These are phyloP conservation scores for Leucocoprinus leucothites DNA, from an alignment of 768 basidiomycete genomes.

Conservation along the genomic window DNA sequence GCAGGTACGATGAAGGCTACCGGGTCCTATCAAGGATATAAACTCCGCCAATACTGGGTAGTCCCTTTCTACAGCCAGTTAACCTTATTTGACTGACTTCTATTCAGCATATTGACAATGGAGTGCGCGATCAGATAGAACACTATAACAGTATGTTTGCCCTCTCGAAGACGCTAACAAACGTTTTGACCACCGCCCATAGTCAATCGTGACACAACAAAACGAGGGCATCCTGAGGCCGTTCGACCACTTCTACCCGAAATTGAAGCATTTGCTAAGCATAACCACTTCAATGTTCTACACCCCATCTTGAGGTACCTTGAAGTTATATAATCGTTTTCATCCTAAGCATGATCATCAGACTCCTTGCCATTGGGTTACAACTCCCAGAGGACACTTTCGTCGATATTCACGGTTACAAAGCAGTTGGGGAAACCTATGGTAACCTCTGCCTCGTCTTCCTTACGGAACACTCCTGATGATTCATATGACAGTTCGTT, in stretches of 20 bases:
- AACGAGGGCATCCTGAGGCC: constrained; percentile 44
- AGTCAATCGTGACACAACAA: constrained; percentile 49
- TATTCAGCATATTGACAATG: constrained; percentile 65
- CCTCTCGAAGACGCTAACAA: neutral
- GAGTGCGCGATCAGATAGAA: constrained; percentile 62
- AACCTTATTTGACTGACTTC: too few relatives aligned
- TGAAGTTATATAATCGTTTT: neutral
- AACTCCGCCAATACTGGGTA: constrained; percentile 55
- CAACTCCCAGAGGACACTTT: constrained; percentile 53
- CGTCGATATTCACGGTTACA: constrained; percentile 44
- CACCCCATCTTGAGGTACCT: constrained; percentile 42
- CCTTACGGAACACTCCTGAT: too few relatives aligned
- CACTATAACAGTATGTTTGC: constrained; percentile 52
- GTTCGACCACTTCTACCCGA: constrained; percentile 52
- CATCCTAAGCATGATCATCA: constrained; percentile 14
- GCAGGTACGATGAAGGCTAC: constrained; percentile 35
- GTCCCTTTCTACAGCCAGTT: too few relatives aligned
- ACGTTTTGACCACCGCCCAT: neutral
- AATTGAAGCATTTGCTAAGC: constrained; percentile 44
- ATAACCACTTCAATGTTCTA: constrained; percentile 51
- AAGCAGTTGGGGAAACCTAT: constrained; percentile 38
- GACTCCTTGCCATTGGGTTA: constrained; percentile 48
- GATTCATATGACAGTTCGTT: too few relatives aligned
- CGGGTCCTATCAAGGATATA: constrained; percentile 55
- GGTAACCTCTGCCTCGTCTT: too few relatives aligned